Evolutionary conservation across 2,329 filamentous ascomycete species (phyloP).

Genomic region (Verticillium alfalfae): DNA sequence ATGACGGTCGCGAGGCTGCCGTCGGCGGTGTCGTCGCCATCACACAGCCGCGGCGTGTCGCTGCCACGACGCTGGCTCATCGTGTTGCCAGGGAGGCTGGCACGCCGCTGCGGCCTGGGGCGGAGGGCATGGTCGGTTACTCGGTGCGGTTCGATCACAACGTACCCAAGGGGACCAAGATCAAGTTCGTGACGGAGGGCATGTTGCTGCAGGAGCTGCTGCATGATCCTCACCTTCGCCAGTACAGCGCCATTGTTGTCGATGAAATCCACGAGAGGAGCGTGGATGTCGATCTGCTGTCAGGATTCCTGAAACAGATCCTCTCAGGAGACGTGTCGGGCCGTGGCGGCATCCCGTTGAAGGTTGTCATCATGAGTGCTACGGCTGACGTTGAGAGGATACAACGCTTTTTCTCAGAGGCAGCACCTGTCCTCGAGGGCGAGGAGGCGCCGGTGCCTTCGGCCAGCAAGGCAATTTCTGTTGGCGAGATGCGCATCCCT

Average conservation of each 20-base stretch:
- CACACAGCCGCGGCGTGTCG: slow-evolving; percentile 89
- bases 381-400: slow-evolving; percentile 84
- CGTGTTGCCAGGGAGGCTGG: slow-evolving; percentile 77
- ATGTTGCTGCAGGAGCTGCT: slow-evolving; percentile 94
- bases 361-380: slow-evolving; percentile 94
- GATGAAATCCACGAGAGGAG: slow-evolving; percentile 97
- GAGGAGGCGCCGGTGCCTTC: background rate
- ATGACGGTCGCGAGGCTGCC: slow-evolving; percentile 30
- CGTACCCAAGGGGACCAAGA: slow-evolving; percentile 71
- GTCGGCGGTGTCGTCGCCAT: slow-evolving; percentile 84
- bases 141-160: slow-evolving; percentile 91
- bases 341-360: slow-evolving; percentile 69
- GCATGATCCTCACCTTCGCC: slow-evolving; percentile 71
- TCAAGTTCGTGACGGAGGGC: slow-evolving; percentile 95
- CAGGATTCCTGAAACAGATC: slow-evolving; percentile 82
- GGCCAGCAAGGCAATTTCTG: slow-evolving; percentile 5
- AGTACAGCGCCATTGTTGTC: slow-evolving; percentile 86
- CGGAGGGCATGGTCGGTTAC: slow-evolving; percentile 68
- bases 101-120: slow-evolving; percentile 34
- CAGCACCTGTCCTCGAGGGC: slow-evolving; percentile 2
- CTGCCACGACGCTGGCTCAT: slow-evolving; percentile 83
- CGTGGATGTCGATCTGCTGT: slow-evolving; percentile 84
- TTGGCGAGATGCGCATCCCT: slow-evolving; percentile 60
- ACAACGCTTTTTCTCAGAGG: slow-evolving; percentile 62
- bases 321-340: slow-evolving; percentile 56